These are phyloP conservation scores for Cytospora paraplurivora DNA, from an alignment of 2,329 filamentous ascomycete species.

Conservation along the genomic window DNA sequence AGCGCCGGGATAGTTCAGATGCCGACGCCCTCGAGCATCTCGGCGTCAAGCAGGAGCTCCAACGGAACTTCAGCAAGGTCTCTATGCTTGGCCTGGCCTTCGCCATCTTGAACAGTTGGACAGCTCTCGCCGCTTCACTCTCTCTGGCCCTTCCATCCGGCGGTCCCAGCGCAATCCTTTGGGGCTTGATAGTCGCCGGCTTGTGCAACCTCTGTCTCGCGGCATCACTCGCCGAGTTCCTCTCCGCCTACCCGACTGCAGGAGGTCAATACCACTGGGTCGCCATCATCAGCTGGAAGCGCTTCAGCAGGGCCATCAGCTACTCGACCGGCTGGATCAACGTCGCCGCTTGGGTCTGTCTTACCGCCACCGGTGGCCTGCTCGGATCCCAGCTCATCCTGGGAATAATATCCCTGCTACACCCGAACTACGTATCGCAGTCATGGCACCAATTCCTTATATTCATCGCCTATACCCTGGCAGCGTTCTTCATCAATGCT, in stretches of 20 bases:
- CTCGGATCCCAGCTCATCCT: conserved; percentile 68
- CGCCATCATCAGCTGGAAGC: conserved; percentile 62
- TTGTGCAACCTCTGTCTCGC: conserved; percentile 72
- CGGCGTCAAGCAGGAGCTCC: conserved; percentile 52
- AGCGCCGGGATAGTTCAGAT: conserved; percentile 10
- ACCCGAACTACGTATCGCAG: conserved; percentile 57
- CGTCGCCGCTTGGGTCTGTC: conserved; percentile 69
- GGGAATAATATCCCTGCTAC: conserved; percentile 64
- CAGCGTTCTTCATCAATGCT: conserved; percentile 65
- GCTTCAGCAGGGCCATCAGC: conserved; percentile 63
- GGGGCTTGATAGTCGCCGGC: conserved; percentile 66
- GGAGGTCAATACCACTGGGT: conserved; percentile 74
- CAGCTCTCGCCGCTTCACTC: conserved; percentile 51
- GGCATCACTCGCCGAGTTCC: conserved; percentile 69
- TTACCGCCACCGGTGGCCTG: conserved; percentile 69
- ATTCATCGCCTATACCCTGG: conserved; percentile 64
- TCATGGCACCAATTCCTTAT: conserved; percentile 75
- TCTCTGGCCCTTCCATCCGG: conserved; percentile 64
- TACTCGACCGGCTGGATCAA: conserved; percentile 76
- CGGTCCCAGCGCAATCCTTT: conserved; percentile 69
- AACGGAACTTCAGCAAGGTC: conserved; percentile 52
- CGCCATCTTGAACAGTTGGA: conserved; percentile 54
- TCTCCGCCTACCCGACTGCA: conserved; percentile 63
- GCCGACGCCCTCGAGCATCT: conserved; percentile 47
- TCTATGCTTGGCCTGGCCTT: conserved; percentile 53